These are phyloP conservation scores for Lipomyces anomalus DNA, from an alignment of 805 yeast species.

Conservation along the genomic window DNA sequence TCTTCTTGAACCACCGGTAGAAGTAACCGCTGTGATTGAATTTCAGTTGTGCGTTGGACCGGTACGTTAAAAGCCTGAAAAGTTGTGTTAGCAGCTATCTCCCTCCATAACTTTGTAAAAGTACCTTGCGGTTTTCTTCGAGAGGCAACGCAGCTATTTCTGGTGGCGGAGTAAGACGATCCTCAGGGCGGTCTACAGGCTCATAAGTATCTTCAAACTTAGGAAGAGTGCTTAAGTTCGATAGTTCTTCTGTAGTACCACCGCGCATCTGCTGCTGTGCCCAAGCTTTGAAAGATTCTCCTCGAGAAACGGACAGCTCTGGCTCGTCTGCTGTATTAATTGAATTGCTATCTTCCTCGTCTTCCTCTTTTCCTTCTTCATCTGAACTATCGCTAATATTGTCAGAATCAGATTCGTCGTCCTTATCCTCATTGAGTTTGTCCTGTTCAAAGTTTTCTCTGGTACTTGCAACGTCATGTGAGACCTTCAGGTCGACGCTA, in stretches of 20 bases:
- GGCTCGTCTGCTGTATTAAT: conserved; percentile 35
- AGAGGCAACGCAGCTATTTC: conserved; percentile 56
- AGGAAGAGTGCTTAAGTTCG: conserved; percentile 48
- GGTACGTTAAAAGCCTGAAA: conserved; percentile 61
- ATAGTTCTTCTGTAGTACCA: conserved; percentile 46
- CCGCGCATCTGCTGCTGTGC: conserved; percentile 71
- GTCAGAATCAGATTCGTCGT: conserved; percentile 3
- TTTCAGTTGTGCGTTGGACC: conserved; percentile 33
- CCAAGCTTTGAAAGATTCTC: conserved; percentile 78
- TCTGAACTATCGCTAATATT: conserved; percentile 17
- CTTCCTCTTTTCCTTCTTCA: conserved; percentile 4
- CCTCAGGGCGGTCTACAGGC: conserved; percentile 61
- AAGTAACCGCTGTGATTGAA: conserved; percentile 61
- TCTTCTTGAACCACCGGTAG: conserved; percentile 90
- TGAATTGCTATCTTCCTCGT: conserved; percentile 13
- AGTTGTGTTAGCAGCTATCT: no score
- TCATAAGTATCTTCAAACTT: conserved; percentile 45
- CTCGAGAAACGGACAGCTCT: conserved; percentile 41
- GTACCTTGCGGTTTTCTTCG: conserved; percentile 44
- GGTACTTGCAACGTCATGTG: no score
- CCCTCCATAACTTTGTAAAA: no score
- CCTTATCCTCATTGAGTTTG: conserved; percentile 19
- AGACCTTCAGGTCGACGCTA: background rate
- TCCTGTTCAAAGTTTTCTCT: no score
- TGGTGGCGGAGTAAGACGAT: conserved; percentile 62